Conservation (phyloP, 2,329 filamentous ascomycete genomes). For the Cercospora sp. region DNA sequence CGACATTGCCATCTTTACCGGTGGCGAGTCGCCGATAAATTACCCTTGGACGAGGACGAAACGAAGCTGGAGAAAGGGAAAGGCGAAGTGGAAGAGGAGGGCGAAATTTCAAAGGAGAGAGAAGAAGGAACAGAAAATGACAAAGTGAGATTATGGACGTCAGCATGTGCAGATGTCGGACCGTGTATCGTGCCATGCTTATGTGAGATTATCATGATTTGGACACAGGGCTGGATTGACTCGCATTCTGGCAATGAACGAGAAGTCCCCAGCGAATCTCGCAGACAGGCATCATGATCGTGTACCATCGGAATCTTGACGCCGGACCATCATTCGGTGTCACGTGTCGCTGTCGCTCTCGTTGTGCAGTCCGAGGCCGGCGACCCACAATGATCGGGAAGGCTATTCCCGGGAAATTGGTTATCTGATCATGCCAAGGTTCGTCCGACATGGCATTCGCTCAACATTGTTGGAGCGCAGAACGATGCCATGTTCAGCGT, state of each 20-base stretch:
- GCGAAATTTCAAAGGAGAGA: slow-evolving; percentile 18
- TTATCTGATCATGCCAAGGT: slow-evolving; percentile 3
- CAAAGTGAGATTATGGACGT: background rate
- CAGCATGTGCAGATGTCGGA: background rate
- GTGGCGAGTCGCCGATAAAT: slow-evolving; percentile 53
- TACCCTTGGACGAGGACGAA: slow-evolving; percentile 43
- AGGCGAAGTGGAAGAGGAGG: slow-evolving; percentile 31
- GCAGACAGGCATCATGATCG: background rate
- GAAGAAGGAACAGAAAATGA: slow-evolving; percentile 1
- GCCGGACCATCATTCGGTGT: background rate
- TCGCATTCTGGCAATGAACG: background rate
- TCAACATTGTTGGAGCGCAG: background rate
- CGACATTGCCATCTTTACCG: slow-evolving; percentile 52
- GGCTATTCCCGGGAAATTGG: background rate
- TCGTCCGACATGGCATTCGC: background rate
- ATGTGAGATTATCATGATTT: background rate
- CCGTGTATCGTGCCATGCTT: background rate
- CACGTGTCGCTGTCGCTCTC: background rate
- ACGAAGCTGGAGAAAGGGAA: slow-evolving; percentile 30
- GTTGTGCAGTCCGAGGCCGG: background rate
- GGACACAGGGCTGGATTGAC: background rate
- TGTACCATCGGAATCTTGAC: background rate
- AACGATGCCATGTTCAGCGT: background rate
- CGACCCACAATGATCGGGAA: background rate
- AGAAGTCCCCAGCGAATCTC: background rate